Conservation (phyloP, 2,329 filamentous ascomycete species). For the Phyllosticta capitalensis region DNA sequence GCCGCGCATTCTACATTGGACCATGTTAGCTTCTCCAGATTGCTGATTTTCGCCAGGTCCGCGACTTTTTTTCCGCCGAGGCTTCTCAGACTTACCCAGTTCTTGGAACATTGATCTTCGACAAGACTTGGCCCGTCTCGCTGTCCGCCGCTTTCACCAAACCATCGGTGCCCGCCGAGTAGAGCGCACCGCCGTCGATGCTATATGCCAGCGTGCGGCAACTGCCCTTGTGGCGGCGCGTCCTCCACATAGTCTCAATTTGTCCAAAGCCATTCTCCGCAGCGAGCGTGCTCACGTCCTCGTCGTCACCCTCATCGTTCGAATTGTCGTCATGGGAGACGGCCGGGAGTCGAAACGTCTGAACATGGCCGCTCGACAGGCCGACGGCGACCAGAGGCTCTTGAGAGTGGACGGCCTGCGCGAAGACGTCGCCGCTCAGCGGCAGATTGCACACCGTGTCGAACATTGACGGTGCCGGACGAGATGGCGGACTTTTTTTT, state of each 20-base stretch:
- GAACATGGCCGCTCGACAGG: constrained; percentile 73
- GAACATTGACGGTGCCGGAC: constrained; percentile 58
- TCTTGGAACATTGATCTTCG: constrained; percentile 69
- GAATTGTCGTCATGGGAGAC: constrained; percentile 40
- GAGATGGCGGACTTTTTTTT: background rate
- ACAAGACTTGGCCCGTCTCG: constrained; percentile 57
- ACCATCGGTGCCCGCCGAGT: constrained; percentile 52
- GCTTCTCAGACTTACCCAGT: constrained; percentile 24
- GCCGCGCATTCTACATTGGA: constrained; percentile 14
- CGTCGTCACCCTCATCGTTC: constrained; percentile 40
- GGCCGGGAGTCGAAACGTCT: constrained; percentile 67
- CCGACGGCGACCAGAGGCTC: constrained; percentile 81
- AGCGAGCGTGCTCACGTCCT: constrained; percentile 14
- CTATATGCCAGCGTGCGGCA: constrained; percentile 75
- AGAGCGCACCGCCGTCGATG: constrained; percentile 62
- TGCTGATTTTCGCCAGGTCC: background rate
- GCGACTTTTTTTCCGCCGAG: background rate
- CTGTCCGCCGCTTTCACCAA: constrained; percentile 52
- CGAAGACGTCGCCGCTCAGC: constrained; percentile 75
- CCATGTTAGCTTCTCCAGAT: background rate
- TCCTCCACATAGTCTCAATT: constrained; percentile 79
- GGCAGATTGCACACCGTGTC: constrained; percentile 88
- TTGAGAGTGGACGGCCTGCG: constrained; percentile 75
- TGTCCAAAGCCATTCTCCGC: constrained; percentile 57
- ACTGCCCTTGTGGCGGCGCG: constrained; percentile 85